Evolutionary conservation across 768 basidiomycete genomes (phyloP).

Genomic region (Serpula lacrymans): DNA sequence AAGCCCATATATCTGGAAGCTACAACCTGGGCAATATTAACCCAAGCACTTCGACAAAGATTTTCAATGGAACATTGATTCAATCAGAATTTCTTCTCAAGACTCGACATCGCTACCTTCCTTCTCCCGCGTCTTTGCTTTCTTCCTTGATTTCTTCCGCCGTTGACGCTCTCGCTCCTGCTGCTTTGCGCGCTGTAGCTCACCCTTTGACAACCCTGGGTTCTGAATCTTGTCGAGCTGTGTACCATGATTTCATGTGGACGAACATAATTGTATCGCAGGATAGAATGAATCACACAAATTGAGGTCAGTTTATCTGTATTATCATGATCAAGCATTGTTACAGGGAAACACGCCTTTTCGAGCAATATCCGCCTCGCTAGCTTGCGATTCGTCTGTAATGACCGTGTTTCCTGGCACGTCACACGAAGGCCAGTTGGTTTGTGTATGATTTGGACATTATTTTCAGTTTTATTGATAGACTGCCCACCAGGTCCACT

Average conservation of each 20-base stretch:
- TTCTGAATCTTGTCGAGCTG: conserved; percentile 72
- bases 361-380: conserved; percentile 73
- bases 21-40: no score
- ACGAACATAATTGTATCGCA: background rate
- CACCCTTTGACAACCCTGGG: conserved; percentile 72
- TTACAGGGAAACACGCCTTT: conserved; percentile 55
- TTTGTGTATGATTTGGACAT: conserved; percentile 85
- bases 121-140: conserved; percentile 33
- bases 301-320: no score
- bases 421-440: conserved; percentile 84
- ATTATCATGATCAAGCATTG: no score
- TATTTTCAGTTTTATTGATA: conserved; percentile 91
- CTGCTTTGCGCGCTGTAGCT: conserved; percentile 67
- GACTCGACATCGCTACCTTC: no score
- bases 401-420: conserved; percentile 86
- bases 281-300: conserved; percentile 23
- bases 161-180: conserved; percentile 72
- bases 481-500: conserved; percentile 96
- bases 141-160: conserved; percentile 78
- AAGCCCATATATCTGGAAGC: no score
- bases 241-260: background rate
- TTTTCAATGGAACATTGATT: no score
- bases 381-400: conserved; percentile 71
- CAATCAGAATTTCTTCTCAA: no score
- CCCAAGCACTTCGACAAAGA: no score